These are phyloP conservation scores for Tuber borchii DNA, from an alignment of 495 filamentous ascomycete genomes.

Conservation along the genomic window DNA sequence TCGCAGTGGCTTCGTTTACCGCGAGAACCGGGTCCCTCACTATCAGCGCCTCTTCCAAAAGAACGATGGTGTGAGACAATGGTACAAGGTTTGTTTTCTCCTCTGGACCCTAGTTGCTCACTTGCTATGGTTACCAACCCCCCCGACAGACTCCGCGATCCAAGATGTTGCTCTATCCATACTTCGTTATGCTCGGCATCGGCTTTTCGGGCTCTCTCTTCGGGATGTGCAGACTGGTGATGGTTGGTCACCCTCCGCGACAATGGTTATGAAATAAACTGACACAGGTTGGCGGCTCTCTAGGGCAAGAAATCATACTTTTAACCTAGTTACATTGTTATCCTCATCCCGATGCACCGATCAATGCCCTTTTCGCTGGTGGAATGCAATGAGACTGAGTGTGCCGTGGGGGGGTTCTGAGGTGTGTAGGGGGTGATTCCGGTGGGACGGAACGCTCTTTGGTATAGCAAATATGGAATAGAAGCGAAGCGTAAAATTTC, in stretches of 20 bases:
- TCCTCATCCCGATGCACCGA: not conserved
- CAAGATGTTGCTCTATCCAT: constrained; percentile 58
- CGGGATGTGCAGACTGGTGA: constrained; percentile 54
- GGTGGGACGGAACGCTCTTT: not conserved
- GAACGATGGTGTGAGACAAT: constrained; percentile 54
- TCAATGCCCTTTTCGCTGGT: not conserved
- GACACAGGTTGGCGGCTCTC: constrained; percentile 6
- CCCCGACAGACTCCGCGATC: constrained; percentile 51
- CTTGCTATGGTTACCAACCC: not conserved
- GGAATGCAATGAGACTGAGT: not conserved
- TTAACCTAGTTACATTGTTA: constrained; percentile 10
- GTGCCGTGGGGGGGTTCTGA: not conserved
- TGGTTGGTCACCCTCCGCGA: constrained; percentile 46
- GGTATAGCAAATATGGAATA: constrained; percentile 3
- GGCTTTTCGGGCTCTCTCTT: constrained; percentile 45
- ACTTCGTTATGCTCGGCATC: constrained; percentile 55
- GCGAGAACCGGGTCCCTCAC: constrained; percentile 63
- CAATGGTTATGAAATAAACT: constrained; percentile 4
- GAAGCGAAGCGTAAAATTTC: not conserved
- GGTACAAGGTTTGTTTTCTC: constrained; percentile 52
- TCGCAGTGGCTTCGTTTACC: constrained; percentile 51
- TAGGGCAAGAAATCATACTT: constrained; percentile 42
- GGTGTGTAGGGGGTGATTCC: not conserved
- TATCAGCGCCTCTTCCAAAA: constrained; percentile 60
- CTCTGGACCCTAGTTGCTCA: not conserved